Evolutionary conservation across 441 rosid genomes (phyloP).

Genomic region (Mallotus repandus): DNA sequence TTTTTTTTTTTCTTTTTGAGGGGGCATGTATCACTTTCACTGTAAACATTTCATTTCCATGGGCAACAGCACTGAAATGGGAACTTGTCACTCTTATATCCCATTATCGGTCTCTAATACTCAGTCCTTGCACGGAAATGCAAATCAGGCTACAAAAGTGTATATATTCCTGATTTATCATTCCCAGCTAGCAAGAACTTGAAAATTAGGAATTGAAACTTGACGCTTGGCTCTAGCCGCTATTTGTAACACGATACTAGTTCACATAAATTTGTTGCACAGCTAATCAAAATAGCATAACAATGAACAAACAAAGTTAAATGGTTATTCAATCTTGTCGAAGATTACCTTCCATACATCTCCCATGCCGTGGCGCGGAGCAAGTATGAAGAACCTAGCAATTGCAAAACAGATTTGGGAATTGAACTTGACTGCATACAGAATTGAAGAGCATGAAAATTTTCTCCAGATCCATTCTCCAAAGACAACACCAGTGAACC

Average conservation of each 20-base stretch:
- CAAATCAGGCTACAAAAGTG: not conserved
- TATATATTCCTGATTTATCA: not conserved
- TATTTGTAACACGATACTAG: not conserved
- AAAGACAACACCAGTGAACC: conserved; percentile 53
- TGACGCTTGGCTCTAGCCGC: not conserved
- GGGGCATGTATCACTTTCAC: not conserved
- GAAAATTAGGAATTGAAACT: not conserved
- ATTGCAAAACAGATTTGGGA: conserved; percentile 82
- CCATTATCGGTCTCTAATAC: not conserved
- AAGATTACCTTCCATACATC: conserved; percentile 85
- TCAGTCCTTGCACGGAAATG: not conserved
- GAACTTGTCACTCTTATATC: not conserved
- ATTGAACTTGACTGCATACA: conserved; percentile 75
- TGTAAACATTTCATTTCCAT: not conserved
- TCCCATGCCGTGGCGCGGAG: conserved; percentile 96
- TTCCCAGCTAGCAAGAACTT: not conserved
- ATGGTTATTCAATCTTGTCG: conserved; percentile 1
- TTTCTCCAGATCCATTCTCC: conserved; percentile 53
- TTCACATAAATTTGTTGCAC: not conserved
- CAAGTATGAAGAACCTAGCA: conserved; percentile 85
- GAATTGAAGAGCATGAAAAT: conserved; percentile 48
- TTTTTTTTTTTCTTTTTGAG: no score
- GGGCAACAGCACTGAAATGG: not conserved
- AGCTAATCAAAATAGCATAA: not conserved
- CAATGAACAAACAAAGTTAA: conserved; percentile 10